A percentile compares a stretch with the other conserved stretches of the same genome.
phyloP scores from a whole-genome alignment of 352 stramenopile genomes.

The Pythium brassicae region DNA sequence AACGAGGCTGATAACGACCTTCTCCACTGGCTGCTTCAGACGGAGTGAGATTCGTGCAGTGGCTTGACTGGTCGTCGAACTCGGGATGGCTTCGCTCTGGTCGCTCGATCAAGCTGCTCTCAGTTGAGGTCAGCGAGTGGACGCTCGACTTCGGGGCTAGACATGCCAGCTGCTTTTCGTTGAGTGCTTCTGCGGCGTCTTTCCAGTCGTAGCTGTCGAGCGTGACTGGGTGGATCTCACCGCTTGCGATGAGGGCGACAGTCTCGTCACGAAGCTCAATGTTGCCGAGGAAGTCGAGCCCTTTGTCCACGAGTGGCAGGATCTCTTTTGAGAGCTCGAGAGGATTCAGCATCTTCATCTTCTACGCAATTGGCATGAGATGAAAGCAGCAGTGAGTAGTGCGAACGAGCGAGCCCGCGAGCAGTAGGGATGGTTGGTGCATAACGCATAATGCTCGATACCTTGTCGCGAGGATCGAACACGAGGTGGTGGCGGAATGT shows the following conservation, averaged over 20 bases:
- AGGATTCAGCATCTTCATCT: slow-evolving; percentile 75
- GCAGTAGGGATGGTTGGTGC: not conserved
- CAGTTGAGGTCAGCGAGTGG: slow-evolving; percentile 54
- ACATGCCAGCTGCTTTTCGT: slow-evolving; percentile 14
- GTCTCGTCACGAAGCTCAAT: slow-evolving; percentile 55
- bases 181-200: slow-evolving; percentile 22
- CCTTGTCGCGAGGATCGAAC: slow-evolving; percentile 71
- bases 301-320: slow-evolving; percentile 43
- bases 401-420: not conserved
- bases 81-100: slow-evolving; percentile 5
- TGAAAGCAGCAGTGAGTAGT: not conserved
- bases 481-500: slow-evolving; percentile 89
- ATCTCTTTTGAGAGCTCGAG: slow-evolving; percentile 55
- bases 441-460: slow-evolving; percentile 8
- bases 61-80: slow-evolving; percentile 10
- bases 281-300: slow-evolving; percentile 64
- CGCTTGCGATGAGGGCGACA: slow-evolving; percentile 47
- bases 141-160: slow-evolving; percentile 13
- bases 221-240: slow-evolving; percentile 58
- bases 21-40: slow-evolving; percentile 1
- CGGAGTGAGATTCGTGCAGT: slow-evolving; percentile 6
- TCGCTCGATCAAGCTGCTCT: slow-evolving; percentile 26
- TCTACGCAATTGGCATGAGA: slow-evolving; percentile 19
- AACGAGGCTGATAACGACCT: not conserved
- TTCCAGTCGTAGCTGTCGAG: slow-evolving; percentile 77